Percentiles rank a stretch among this genome's conserved stretches.
Conservation (phyloP, 139 green algal genomes). For the Closterium sp. region DNA sequence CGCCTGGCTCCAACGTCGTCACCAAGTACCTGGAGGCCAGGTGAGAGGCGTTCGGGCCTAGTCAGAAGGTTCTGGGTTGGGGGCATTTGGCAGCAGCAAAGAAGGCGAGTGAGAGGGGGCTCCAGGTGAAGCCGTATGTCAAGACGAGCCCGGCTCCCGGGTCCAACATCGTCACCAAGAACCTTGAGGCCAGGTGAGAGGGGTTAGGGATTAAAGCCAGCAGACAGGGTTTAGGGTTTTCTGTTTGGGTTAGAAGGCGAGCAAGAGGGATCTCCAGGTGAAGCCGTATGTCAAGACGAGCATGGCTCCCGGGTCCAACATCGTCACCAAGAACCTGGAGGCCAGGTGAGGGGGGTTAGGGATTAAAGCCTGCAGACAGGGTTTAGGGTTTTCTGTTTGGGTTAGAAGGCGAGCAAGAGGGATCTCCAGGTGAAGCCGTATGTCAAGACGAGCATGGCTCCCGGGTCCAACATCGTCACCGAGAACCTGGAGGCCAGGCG, state of each 20-base stretch:
- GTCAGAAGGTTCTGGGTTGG: background rate
- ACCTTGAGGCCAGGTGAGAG: constrained; percentile 39
- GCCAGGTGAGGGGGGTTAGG: background rate
- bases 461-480: constrained; percentile 46
- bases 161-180: constrained; percentile 47
- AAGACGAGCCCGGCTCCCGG: constrained; percentile 53
- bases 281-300: constrained; percentile 52
- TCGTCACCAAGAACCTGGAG: constrained; percentile 50
- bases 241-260: too few relatives aligned
- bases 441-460: constrained; percentile 51
- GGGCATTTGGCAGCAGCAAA: constrained; percentile 21
- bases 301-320: constrained; percentile 36
- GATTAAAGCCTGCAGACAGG: too few relatives aligned
- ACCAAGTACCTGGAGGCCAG: constrained; percentile 48
- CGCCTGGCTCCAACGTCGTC: constrained; percentile 47
- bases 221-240: too few relatives aligned
- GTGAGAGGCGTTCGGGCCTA: background rate
- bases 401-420: constrained; percentile 35
- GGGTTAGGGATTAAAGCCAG: too few relatives aligned
- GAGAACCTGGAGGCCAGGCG: constrained; percentile 27
- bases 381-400: too few relatives aligned
- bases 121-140: constrained; percentile 36
- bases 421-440: constrained; percentile 36
- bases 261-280: constrained; percentile 11
- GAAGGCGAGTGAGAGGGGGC: constrained; percentile 38